A percentile compares a stretch with the other conserved stretches of the same genome.
These are phyloP conservation scores for Coniochaeta pulveracea DNA, from an alignment of 2,329 filamentous ascomycete species.

Conservation along the genomic window DNA sequence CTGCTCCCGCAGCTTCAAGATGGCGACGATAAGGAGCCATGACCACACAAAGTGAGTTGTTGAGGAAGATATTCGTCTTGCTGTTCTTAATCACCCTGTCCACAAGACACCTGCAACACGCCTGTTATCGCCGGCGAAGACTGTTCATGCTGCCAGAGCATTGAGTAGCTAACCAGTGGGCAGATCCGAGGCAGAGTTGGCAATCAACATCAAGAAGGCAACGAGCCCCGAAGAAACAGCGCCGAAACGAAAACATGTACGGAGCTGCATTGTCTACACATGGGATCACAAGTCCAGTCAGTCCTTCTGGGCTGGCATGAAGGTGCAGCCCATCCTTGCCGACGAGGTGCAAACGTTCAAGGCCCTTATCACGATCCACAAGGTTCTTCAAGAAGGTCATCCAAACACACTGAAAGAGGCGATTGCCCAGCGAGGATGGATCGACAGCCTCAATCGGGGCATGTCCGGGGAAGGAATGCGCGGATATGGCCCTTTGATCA, in stretches of 20 bases:
- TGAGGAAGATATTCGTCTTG: background rate
- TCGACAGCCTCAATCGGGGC: conserved; percentile 82
- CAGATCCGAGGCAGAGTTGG: conserved; percentile 58
- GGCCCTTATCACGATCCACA: conserved; percentile 92
- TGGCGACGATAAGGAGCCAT: conserved; percentile 20
- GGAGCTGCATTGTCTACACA: conserved; percentile 94
- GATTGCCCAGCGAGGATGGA: conserved; percentile 78
- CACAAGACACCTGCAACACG: background rate
- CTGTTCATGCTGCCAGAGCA: too few species aligned
- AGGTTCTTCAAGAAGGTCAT: conserved; percentile 94
- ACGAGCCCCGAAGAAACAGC: conserved; percentile 58
- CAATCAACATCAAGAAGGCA: conserved; percentile 60
- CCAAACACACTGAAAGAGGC: conserved; percentile 80
- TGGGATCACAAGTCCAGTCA: conserved; percentile 97
- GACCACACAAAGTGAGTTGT: conserved; percentile 19
- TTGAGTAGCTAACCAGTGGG: too few species aligned
- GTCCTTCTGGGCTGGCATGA: conserved; percentile 96
- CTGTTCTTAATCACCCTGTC: background rate
- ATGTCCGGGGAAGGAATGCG: conserved; percentile 74
- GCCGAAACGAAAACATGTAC: conserved; percentile 82
- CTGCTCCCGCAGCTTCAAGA: conserved; percentile 10
- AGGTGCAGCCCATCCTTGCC: conserved; percentile 98
- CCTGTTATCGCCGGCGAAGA: too few species aligned
- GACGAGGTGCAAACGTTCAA: conserved; percentile 99
- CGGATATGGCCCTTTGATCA: conserved; percentile 84